Percentiles rank a stretch among this genome's conserved stretches.
Evolutionary conservation across 805 yeast species (phyloP).

Genomic region (Metahyphopichia silvanorum): DNA sequence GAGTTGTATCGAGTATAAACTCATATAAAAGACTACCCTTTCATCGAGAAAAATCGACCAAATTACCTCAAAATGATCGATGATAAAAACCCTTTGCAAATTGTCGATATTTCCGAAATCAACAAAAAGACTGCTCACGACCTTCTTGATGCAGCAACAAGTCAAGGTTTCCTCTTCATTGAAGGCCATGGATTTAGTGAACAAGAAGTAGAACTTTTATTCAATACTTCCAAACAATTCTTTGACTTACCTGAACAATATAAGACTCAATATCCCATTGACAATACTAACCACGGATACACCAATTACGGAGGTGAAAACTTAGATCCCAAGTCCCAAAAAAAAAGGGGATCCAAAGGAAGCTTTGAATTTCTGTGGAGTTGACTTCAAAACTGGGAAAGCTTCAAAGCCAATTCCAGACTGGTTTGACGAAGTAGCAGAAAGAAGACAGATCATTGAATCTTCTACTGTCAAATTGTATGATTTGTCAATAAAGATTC

Average conservation of each 20-base stretch:
- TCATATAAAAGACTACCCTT: too few relatives aligned
- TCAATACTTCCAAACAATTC: conserved; percentile 47
- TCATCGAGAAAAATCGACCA: background rate
- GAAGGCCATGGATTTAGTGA: conserved; percentile 66
- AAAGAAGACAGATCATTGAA: conserved; percentile 40
- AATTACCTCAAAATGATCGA: background rate
- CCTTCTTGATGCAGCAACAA: conserved; percentile 56
- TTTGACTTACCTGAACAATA: conserved; percentile 50
- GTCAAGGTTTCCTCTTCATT: conserved; percentile 62
- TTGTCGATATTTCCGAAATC: conserved; percentile 54
- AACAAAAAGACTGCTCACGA: conserved; percentile 44
- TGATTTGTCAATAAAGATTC: conserved; percentile 44
- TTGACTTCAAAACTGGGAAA: conserved; percentile 49
- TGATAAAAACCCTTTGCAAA: conserved; percentile 45
- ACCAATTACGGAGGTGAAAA: conserved; percentile 54
- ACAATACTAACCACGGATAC: conserved; percentile 58
- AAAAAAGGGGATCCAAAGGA: conserved; percentile 61
- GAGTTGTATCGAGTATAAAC: too few relatives aligned
- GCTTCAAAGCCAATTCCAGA: conserved; percentile 45
- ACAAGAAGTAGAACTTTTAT: conserved; percentile 50
- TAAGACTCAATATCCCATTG: conserved; percentile 50
- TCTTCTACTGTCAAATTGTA: conserved; percentile 42
- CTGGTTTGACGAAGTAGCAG: conserved; percentile 40
- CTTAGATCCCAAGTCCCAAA: conserved; percentile 33
- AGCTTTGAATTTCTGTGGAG: conserved; percentile 63